Evolutionary conservation across 2,329 filamentous ascomycete species (phyloP).

Genomic region (Pestalotiopsis fici): DNA sequence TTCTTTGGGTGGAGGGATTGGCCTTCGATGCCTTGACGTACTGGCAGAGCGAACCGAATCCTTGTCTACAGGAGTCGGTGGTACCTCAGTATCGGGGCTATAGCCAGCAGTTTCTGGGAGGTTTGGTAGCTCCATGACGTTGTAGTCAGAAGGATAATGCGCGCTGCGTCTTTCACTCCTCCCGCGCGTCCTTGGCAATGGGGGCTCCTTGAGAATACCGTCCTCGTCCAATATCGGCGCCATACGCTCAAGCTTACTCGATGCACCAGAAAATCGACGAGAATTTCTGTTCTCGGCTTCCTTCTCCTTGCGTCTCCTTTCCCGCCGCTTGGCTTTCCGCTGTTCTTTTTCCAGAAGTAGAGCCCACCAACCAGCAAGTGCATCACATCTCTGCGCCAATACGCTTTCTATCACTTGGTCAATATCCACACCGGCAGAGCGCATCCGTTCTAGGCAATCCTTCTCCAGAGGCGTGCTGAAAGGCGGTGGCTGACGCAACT

Average conservation of each 20-base stretch:
- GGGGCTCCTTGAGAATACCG: conserved; percentile 51
- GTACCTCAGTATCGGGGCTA: conserved; percentile 46
- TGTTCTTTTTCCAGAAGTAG: conserved; percentile 92
- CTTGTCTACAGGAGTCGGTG: conserved; percentile 76
- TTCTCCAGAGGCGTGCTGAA: conserved; percentile 89
- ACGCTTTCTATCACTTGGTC: conserved; percentile 95
- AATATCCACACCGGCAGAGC: conserved; percentile 88
- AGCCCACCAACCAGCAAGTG: conserved; percentile 94
- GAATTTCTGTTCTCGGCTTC: conserved; percentile 80
- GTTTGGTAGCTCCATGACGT: conserved; percentile 74
- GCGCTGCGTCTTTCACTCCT: conserved; percentile 76
- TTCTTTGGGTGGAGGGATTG: conserved; percentile 86
- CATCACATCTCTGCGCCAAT: conserved; percentile 83
- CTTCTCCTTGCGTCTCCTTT: conserved; percentile 81
- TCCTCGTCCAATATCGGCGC: conserved; percentile 77
- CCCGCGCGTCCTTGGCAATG: conserved; percentile 69
- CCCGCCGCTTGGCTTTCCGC: conserved; percentile 77
- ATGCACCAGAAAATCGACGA: conserved; percentile 83
- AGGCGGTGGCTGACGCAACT: conserved; percentile 75
- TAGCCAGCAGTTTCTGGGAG: conserved; percentile 57
- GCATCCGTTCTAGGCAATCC: conserved; percentile 89
- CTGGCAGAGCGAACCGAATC: conserved; percentile 74
- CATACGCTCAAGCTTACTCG: conserved; percentile 80
- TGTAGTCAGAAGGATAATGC: conserved; percentile 58
- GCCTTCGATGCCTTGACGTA: conserved; percentile 73